Evolutionary conservation across 129 eudicot species (phyloP).

Genomic region (Saposhnikovia divaricata): DNA sequence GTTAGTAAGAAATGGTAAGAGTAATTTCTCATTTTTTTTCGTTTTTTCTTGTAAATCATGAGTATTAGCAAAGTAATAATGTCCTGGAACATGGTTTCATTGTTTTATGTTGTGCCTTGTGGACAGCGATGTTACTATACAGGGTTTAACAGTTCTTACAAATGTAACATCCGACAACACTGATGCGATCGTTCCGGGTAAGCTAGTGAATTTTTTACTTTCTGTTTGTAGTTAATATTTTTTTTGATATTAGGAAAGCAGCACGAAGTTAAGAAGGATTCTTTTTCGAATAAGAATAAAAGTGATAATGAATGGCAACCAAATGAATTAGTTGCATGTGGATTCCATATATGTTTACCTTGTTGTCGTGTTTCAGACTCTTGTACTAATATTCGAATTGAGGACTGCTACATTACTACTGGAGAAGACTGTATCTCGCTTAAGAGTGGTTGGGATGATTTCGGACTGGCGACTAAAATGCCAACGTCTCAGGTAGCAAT

Average conservation of each 20-base stretch:
- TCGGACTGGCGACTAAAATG: constrained; percentile 65
- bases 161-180: constrained; percentile 75
- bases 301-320: not conserved
- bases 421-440: constrained; percentile 91
- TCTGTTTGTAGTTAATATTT: too few relatives aligned
- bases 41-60: not conserved
- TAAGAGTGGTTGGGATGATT: constrained; percentile 98
- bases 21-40: not conserved
- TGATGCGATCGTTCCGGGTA: constrained; percentile 86
- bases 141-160: constrained; percentile 71
- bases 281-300: too few relatives aligned
- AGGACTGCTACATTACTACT: constrained; percentile 86
- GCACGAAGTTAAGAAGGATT: not conserved
- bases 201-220: not conserved
- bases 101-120: constrained; percentile 11
- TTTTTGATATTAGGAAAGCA: too few relatives aligned
- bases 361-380: constrained; percentile 48
- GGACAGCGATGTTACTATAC: constrained; percentile 61
- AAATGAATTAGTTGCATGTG: not conserved
- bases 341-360: not conserved
- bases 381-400: constrained; percentile 65
- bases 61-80: not conserved
- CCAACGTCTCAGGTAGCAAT: constrained; percentile 70
- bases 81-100: not conserved
- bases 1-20: constrained; percentile 17